Base-by-base conservation (phyloP, 2,329 filamentous ascomycete species). In the Hypoxylon sp. region DNA sequence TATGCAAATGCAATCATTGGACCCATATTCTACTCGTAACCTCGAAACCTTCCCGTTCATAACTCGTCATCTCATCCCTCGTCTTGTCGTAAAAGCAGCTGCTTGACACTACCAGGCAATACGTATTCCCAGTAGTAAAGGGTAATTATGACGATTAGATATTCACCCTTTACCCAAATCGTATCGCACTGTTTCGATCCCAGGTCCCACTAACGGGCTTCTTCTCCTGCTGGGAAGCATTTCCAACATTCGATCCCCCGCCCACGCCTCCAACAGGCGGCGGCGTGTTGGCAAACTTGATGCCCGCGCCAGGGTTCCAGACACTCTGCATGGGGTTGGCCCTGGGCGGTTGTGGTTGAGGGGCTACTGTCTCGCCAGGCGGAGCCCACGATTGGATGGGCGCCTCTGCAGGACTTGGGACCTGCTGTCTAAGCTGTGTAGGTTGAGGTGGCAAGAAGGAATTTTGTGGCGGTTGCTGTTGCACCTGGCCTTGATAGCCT, bases 241-340 rank as follows among this genome's bases (percentile, higher is more conserved):
- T 60, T 9, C 30, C 53, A n/a, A n/a, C n/a, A n/a, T n/a, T n/a
- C 40, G 13, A 46, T 8, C 8, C 47, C 29, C 12, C 63, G 44
- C 44, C 56, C 2, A 48, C 36, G 7, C 43, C 48, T 7, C 44
- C n/a, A 8, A 29, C 13, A n/a, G 34, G 44, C 16, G 47, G 29
- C 3, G 72, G 63, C 11, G 73, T 57, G 3, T 74, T 79, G 1
- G 82, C 83, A 69, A 96, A 96, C 49, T 85, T 86, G 63, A 96
- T 94, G 0, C 88, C 89, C 78, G 90, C 86, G 2, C 87, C 86
- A 0, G 91, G 90, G 46, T 83, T 86, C 91, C 91, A 96, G 68
- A 89, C 84, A 5, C 69, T 80, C 73, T 62, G 80, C 70, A 68
- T 60, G 6, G 63, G 63, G 16, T 55, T 75, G 63, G 69, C 59